phyloP scores from a whole-genome alignment of 768 basidiomycete genomes.

The Serendipita sp. region DNA sequence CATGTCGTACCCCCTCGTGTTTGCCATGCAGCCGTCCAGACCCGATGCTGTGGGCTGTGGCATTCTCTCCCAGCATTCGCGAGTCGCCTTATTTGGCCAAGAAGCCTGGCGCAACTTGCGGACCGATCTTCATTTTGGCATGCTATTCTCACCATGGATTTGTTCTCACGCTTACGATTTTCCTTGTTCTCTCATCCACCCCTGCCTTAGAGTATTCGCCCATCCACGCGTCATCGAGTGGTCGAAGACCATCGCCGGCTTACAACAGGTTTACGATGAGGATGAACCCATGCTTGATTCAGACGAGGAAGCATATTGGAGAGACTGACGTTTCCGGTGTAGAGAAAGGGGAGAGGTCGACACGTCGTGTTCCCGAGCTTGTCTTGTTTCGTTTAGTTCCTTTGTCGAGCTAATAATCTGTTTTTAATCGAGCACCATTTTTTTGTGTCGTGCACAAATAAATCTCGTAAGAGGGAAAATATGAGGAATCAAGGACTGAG shows the following conservation, averaged over 20 bases:
- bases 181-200: no score
- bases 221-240: neutral
- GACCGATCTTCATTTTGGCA: neutral
- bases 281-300: neutral
- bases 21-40: neutral
- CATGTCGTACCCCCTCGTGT: neutral
- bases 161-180: no score
- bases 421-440: no score
- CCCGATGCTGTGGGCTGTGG: neutral
- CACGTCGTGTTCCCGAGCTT: no score
- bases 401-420: no score
- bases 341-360: no score
- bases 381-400: no score
- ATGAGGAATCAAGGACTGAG: no score
- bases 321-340: neutral
- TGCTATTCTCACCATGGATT: neutral
- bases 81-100: no score
- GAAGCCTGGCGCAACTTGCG: neutral
- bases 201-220: neutral
- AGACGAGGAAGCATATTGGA: constrained; percentile 3
- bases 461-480: no score
- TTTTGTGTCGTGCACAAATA: no score
- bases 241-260: neutral
- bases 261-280: neutral
- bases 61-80: no score